A percentile compares a stretch with the other conserved stretches of the same genome.
Evolutionary conservation across 2,329 filamentous ascomycete species (phyloP).

Genomic region (Botrytis medusae): DNA sequence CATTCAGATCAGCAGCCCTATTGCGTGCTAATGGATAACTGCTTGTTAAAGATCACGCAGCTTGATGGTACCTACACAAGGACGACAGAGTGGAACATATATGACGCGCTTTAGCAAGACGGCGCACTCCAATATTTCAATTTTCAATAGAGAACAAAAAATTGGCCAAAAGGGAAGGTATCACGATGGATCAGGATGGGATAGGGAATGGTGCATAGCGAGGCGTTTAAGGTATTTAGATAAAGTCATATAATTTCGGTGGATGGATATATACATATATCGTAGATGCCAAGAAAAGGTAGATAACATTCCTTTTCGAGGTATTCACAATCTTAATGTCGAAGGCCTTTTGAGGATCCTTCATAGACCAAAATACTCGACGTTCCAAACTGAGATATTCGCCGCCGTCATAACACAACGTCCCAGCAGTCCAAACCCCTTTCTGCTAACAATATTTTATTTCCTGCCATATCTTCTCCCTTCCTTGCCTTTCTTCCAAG

Average conservation of each 20-base stretch:
- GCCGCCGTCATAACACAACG: too few species aligned
- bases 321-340: background rate
- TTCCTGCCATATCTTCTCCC: too few species aligned
- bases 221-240: background rate
- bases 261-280: background rate
- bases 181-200: background rate
- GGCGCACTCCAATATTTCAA: background rate
- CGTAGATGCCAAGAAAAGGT: background rate
- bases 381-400: background rate
- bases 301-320: background rate
- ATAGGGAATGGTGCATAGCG: conserved; percentile 9
- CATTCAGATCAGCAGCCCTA: background rate
- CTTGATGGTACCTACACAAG: background rate
- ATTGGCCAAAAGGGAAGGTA: background rate
- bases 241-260: background rate
- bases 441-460: too few species aligned
- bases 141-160: background rate
- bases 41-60: background rate
- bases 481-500: too few species aligned
- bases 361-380: background rate
- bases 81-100: background rate
- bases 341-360: background rate
- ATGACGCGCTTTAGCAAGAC: background rate
- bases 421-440: too few species aligned
- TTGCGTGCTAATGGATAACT: background rate